Base-by-base conservation (phyloP, 129 eudicot genomes). In the Ambrosia artemisiifolia region DNA sequence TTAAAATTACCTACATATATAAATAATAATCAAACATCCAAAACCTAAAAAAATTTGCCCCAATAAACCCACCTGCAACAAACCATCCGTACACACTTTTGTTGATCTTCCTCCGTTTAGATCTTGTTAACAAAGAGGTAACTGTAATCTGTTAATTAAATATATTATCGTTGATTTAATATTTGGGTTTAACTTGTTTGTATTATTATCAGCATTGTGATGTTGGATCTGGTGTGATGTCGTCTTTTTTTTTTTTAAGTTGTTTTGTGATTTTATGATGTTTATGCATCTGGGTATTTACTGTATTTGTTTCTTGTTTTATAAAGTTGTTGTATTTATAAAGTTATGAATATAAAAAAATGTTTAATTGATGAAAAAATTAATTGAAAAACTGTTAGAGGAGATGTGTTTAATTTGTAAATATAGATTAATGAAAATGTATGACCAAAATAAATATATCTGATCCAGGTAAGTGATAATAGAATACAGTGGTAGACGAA, bases 1-100 rank as follows among this genome's bases (percentile, higher is more conserved):
- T 60, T 6, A 60, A 30, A 12, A 24, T 24, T 24, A 24, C 28
- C 28, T 24, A 24, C 28, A 24, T 24, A 24, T 24, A 24, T 24
- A 24, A 24, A 24, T 24, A 24, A 24, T 24, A 24, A 24, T 24
- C 28, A 24, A 24, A 0, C 28, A 24, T 0, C 28, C 42, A 28
- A 72, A 19, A 12, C 60, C 35, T 69, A 54, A 75, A 66, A 75
- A 18, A 68, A 65, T 36, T 53, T n/a, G 79, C 72, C 72, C 66
- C 79, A 40, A 74, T 24, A 24, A 24, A 24, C 28, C 28, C 28
- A 24, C 28, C 28, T 24, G 28, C 28, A 24, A 24, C 28, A 24
- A 0, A 24, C 28, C 28, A 24, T 24, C 28, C 1, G 28, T 24
- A 24, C 28, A 24, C 28, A 18, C 35, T 32, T 50, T 40, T 51